Percentiles rank a stretch among this genome's conserved stretches.
Conservation (phyloP, 2,329 filamentous ascomycete genomes). For the Colletotrichum tabaci region DNA sequence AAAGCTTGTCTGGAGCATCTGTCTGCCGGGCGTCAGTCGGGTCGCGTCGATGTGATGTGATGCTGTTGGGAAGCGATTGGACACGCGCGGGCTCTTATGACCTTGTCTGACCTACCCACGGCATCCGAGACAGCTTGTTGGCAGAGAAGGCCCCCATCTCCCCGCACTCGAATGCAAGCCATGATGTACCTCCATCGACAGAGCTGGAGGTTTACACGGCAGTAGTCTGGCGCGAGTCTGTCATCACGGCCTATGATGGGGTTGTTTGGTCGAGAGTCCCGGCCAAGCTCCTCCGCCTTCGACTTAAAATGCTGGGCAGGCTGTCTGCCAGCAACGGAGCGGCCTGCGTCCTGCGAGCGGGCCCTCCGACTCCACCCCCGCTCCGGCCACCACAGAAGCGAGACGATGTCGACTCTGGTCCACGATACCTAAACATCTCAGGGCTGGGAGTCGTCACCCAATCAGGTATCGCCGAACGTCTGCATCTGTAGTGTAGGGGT, state of each 20-base stretch:
- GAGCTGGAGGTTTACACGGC: conserved; percentile 4
- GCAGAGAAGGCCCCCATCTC: conserved; percentile 10
- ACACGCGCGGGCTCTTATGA: conserved; percentile 15
- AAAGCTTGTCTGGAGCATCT: not conserved
- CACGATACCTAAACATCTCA: no score
- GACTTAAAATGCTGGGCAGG: not conserved
- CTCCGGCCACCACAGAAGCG: no score
- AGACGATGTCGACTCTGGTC: no score
- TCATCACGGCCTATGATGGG: not conserved
- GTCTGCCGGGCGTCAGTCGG: not conserved
- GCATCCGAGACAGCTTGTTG: conserved; percentile 11
- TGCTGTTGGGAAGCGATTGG: conserved; percentile 9
- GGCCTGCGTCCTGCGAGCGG: conserved; percentile 11
- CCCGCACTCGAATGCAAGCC: conserved; percentile 36
- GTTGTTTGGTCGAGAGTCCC: not conserved
- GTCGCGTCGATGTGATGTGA: not conserved
- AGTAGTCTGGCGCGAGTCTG: not conserved
- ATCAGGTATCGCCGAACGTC: no score
- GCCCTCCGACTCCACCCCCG: not conserved
- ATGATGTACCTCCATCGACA: conserved; percentile 6
- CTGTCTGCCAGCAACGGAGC: conserved; percentile 34
- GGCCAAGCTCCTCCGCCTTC: conserved; percentile 9
- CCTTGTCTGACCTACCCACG: conserved; percentile 1
- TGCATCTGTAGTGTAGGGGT: conserved; percentile 40
- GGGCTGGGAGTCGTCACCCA: no score